A percentile compares a stretch with the other conserved stretches of the same genome.
Evolutionary conservation across 129 eudicot species (phyloP).

Genomic region (Escallonia herrerae): DNA sequence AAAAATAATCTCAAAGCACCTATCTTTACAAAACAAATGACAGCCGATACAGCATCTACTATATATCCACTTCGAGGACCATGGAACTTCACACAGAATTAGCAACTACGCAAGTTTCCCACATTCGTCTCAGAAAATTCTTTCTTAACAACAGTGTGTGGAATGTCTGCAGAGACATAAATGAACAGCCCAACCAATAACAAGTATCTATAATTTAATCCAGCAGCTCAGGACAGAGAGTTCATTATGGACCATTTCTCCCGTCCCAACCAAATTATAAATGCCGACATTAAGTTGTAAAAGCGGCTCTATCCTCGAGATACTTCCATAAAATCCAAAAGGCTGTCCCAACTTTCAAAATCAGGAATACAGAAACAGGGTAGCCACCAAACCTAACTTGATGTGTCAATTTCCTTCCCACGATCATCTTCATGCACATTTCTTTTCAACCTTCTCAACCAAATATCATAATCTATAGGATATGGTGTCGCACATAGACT

Average conservation of each 20-base stretch:
- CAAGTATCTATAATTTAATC: not conserved
- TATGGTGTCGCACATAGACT: conserved; percentile 95
- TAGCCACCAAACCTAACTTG: conserved; percentile 19
- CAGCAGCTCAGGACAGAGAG: not conserved
- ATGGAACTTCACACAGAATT: not conserved
- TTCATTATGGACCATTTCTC: not conserved
- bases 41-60: not conserved
- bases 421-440: conserved; percentile 56
- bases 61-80: not conserved
- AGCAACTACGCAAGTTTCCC: not conserved
- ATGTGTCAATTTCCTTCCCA: conserved; percentile 58
- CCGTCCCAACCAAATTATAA: not conserved
- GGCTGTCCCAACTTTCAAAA: not conserved
- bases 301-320: not conserved
- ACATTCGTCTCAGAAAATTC: not conserved
- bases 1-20: conserved; percentile 8
- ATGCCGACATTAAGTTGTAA: not conserved
- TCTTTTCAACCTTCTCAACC: conserved; percentile 76
- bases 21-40: conserved; percentile 22
- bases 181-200: not conserved
- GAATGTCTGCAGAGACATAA: not conserved
- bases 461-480: conserved; percentile 77
- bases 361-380: not conserved
- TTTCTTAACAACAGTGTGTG: not conserved
- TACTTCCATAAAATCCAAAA: not conserved